A percentile compares a stretch with the other conserved stretches of the same genome.
Conservation (phyloP, 108 stramenopile genomes). For the Cylindrotheca closterium region DNA sequence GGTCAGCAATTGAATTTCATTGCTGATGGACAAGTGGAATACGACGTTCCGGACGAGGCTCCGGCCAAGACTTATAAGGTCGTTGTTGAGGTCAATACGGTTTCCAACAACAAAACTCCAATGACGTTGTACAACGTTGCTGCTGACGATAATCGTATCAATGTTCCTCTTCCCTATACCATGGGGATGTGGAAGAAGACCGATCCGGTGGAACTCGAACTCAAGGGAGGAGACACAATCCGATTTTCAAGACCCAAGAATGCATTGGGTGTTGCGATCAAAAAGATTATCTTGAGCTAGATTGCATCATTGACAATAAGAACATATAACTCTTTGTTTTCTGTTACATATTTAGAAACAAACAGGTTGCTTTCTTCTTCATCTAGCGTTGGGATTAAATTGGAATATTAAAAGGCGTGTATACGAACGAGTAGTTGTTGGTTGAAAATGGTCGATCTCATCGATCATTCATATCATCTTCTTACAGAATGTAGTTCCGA, state of each 20-base stretch:
- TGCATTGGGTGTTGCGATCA: conserved; percentile 47
- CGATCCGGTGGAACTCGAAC: conserved; percentile 24
- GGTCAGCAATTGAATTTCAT: conserved; percentile 43
- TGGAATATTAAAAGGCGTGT: too few relatives aligned
- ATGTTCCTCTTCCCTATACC: conserved; percentile 46
- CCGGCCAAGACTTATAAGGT: conserved; percentile 24
- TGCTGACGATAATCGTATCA: conserved; percentile 9
- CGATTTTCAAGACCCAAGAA: conserved; percentile 31
- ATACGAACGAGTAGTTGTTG: too few relatives aligned
- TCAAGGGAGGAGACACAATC: conserved; percentile 13
- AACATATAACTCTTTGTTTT: too few relatives aligned
- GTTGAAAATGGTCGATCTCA: too few relatives aligned
- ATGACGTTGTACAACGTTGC: conserved; percentile 13
- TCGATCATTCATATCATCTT: too few relatives aligned
- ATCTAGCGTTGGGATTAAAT: too few relatives aligned
- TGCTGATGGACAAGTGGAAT: conserved; percentile 33
- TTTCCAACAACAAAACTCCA: conserved; percentile 35
- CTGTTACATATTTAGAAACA: too few relatives aligned
- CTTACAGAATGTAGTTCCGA: too few relatives aligned
- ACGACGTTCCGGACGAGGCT: conserved; percentile 30
- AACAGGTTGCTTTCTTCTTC: too few relatives aligned
- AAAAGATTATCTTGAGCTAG: conserved; percentile 33
- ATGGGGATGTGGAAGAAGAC: conserved; percentile 45
- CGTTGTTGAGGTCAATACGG: conserved; percentile 36
- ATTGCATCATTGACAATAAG: too few relatives aligned